phyloP scores from a whole-genome alignment of 176 grass and related monocot species.

The Phragmites australis region DNA sequence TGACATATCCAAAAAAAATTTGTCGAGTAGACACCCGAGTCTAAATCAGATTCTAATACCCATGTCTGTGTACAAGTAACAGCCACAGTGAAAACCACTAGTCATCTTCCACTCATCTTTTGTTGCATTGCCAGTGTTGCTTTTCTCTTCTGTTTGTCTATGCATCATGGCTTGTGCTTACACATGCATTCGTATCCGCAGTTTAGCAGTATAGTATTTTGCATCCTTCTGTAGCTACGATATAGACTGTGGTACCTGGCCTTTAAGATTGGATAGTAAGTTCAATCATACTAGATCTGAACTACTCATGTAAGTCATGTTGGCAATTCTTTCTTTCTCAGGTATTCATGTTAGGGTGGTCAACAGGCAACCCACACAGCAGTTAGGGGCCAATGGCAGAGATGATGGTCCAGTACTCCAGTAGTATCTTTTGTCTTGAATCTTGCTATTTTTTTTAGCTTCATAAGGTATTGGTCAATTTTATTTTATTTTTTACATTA shows the following conservation, averaged over 20 bases:
- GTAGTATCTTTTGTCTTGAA: slow-evolving; percentile 49
- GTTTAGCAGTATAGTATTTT: slow-evolving; percentile 3
- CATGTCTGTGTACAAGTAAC: not conserved
- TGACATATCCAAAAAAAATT: not conserved
- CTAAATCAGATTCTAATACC: not conserved
- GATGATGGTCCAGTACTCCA: slow-evolving; percentile 75
- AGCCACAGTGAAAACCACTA: not conserved
- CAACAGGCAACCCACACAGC: slow-evolving; percentile 47
- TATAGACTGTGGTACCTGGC: slow-evolving; percentile 1
- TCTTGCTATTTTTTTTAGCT: slow-evolving; percentile 21
- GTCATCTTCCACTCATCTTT: slow-evolving; percentile 14
- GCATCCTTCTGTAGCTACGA: not conserved
- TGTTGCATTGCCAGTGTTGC: slow-evolving; percentile 14
- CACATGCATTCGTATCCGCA: slow-evolving; percentile 15
- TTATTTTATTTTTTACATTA: slow-evolving; percentile 4
- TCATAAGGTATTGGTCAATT: not conserved
- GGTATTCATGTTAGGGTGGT: slow-evolving; percentile 63
- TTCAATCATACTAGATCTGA: slow-evolving; percentile 27
- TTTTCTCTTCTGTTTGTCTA: not conserved
- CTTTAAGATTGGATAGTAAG: slow-evolving; percentile 7
- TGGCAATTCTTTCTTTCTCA: slow-evolving; percentile 39
- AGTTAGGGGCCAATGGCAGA: slow-evolving; percentile 70
- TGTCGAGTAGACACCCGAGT: not conserved
- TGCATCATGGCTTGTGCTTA: slow-evolving; percentile 34
- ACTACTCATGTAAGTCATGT: slow-evolving; percentile 27